These are phyloP conservation scores for Aphanoascus verrucosus DNA, from an alignment of 2,329 filamentous ascomycete species.

Conservation along the genomic window DNA sequence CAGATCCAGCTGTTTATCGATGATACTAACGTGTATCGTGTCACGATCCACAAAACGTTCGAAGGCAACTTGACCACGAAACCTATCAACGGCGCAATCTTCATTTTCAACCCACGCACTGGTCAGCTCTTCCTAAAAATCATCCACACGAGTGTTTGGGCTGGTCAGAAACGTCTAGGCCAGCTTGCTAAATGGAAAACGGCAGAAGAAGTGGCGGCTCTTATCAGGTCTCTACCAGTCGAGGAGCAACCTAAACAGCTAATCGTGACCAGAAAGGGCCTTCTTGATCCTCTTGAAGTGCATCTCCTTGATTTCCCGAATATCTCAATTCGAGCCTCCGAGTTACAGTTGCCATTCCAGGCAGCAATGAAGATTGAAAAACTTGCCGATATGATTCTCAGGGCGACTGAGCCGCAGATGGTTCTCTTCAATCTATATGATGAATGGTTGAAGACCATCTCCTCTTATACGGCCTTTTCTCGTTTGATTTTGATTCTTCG, in stretches of 20 bases:
- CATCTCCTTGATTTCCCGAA: constrained; percentile 97
- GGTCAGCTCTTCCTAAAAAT: constrained; percentile 98
- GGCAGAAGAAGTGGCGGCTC: constrained; percentile 94
- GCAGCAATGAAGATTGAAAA: constrained; percentile 99
- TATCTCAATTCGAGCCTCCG: constrained; percentile 94
- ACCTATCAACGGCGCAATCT: constrained; percentile 98
- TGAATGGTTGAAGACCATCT: constrained; percentile 97
- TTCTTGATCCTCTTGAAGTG: constrained; percentile 92
- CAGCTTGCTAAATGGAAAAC: constrained; percentile 99
- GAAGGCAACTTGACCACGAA: constrained; percentile 98
- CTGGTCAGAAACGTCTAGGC: constrained; percentile 95
- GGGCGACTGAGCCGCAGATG: constrained; percentile 98
- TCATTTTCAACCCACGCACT: constrained; percentile 99
- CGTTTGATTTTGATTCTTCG: constrained; percentile 85
- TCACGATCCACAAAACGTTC: constrained; percentile 99
- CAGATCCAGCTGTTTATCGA: constrained; percentile 98
- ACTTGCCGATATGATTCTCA: constrained; percentile 95
- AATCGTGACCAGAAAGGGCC: constrained; percentile 93
- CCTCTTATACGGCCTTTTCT: constrained; percentile 96
- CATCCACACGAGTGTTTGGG: constrained; percentile 98
- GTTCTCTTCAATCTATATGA: constrained; percentile 98
- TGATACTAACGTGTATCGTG: constrained; percentile 97
- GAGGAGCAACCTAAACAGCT: constrained; percentile 99
- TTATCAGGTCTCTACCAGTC: constrained; percentile 88
- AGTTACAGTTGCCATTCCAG: constrained; percentile 95